Base-by-base conservation (phyloP, 176 grass and related monocot species). In the Triticum turgidum region DNA sequence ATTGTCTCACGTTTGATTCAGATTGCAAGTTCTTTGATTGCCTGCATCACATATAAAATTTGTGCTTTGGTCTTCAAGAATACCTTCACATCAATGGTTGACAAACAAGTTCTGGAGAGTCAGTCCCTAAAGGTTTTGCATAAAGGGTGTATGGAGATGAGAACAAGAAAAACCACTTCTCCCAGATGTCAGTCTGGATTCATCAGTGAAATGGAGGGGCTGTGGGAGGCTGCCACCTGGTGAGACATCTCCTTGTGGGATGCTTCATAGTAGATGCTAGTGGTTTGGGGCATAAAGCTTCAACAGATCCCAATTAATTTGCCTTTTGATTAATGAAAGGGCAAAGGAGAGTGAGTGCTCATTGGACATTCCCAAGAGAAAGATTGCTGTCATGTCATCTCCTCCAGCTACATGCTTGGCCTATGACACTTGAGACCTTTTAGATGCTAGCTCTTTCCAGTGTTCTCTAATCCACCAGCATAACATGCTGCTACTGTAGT, bases 261-360 rank as follows among this genome's bases (percentile, higher is more conserved):
- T 97, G 88, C 92, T 91, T 92, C 90, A 87, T 68, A 49, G 59
- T 83, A 90, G 88, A 85, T 92, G 86, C 90, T 97, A 87, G 90
- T 97, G 94, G 74, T 94, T 89, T 91, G 21, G 69, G 59, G 88
- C 77, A 97, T 92, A 94, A 97, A 97, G 92, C 81, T 87, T 89
- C 59, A 69, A 67, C 69, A 85, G 90, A 92, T 94, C 92, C 92
- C 94, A 89, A 63, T 83, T 91, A 89, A 63, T 83, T 91, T 89
- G 17, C 75, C 77, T 89, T 92, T 92, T 61, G 77, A 33, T 42
- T 91, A 88, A 77, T 88, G 32, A 70, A 91, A 85, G 70, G 70
- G 72, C 12, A 88, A 91, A 91, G 77, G 39, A 38, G 45, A 3
- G 62, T 62, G 69, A 77, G 70, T 85, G 90, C 78, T 88, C 78